Conservation (phyloP, 163 green algal species). For the Prototheca wickerhamii region DNA sequence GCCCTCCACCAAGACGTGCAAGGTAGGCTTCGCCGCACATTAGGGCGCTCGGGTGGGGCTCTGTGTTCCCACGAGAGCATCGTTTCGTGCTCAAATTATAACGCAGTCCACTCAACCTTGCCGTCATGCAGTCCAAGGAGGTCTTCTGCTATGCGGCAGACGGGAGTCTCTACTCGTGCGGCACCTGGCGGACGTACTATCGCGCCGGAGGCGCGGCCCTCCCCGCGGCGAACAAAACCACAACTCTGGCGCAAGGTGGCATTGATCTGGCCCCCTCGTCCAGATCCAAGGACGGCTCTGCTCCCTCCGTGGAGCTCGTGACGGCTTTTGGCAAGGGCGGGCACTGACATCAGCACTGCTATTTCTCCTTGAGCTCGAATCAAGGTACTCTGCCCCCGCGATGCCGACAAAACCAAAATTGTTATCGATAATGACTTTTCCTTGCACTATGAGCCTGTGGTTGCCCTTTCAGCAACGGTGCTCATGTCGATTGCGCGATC, state of each 20-base stretch:
- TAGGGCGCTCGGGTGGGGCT: too few relatives aligned
- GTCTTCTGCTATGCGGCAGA: slow-evolving; percentile 13
- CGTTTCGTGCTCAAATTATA: background rate
- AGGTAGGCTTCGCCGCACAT: background rate
- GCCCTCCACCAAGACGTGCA: slow-evolving; percentile 2
- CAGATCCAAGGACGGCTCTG: background rate
- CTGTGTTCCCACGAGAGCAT: background rate
- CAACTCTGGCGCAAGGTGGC: background rate
- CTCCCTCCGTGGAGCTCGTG: too few relatives aligned
- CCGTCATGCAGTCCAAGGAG: background rate
- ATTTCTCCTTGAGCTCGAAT: too few relatives aligned
- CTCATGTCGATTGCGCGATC: too few relatives aligned
- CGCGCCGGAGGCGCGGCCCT: background rate
- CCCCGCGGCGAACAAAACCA: background rate
- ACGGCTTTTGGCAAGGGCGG: background rate
- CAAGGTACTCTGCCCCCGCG: too few relatives aligned
- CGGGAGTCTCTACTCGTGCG: slow-evolving; percentile 17
- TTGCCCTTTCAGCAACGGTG: too few relatives aligned
- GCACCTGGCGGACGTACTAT: slow-evolving; percentile 33
- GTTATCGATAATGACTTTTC: too few relatives aligned
- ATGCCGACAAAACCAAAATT: too few relatives aligned
- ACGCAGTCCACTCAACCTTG: background rate
- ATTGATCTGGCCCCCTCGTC: background rate
- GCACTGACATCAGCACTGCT: background rate
- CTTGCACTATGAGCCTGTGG: too few relatives aligned